These are phyloP conservation scores for Diaporthe amygdali DNA, from an alignment of 2,329 filamentous ascomycete genomes.

Conservation along the genomic window DNA sequence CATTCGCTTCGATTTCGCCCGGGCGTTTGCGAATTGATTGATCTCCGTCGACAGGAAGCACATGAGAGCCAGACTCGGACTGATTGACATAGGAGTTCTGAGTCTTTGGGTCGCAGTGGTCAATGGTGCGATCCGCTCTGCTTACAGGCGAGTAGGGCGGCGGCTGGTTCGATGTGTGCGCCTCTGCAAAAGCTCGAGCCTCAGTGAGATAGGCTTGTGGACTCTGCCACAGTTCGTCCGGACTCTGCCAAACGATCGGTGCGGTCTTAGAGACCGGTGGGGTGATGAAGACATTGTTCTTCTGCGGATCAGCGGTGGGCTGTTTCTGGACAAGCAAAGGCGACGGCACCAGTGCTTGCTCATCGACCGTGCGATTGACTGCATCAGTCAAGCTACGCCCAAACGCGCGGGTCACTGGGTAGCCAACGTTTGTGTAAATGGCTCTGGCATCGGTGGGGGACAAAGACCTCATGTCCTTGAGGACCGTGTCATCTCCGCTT, in stretches of 20 bases:
- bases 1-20: background rate
- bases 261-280: background rate
- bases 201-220: background rate
- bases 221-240: background rate
- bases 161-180: constrained; percentile 13
- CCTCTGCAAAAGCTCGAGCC: constrained; percentile 10
- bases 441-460: constrained; percentile 1
- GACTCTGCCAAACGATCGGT: background rate
- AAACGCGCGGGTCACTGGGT: background rate
- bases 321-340: constrained; percentile 19
- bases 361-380: constrained; percentile 1
- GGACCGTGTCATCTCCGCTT: background rate
- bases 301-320: background rate
- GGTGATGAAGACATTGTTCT: background rate
- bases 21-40: background rate
- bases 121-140: constrained; percentile 39
- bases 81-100: constrained; percentile 17
- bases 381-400: constrained; percentile 3
- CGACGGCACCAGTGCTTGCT: background rate
- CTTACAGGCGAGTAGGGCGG: constrained; percentile 32
- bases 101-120: constrained; percentile 33
- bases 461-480: background rate
- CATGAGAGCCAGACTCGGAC: background rate
- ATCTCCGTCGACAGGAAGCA: background rate
- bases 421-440: background rate